Evolutionary conservation across 2,329 filamentous ascomycete genomes (phyloP), one percentile per base, ranked within the genome.

Genomic region (Fusarium temperatum): DNA sequence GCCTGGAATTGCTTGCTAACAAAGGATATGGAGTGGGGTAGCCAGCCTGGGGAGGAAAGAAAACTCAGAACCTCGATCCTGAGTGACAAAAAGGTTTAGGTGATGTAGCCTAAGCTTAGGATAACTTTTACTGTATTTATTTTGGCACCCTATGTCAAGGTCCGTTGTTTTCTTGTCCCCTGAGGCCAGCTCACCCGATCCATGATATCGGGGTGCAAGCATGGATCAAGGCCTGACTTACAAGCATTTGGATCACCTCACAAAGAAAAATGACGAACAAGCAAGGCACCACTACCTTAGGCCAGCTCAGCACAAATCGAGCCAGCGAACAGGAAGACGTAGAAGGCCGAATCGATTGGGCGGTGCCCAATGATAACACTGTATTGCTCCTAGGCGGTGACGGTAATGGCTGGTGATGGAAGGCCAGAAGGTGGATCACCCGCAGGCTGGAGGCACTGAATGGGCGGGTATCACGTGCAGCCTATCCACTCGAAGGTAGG

Each of bases 381-480:
- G 69, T 65, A 73, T 72, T 70, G 38, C 71, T 74, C 68, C 65
- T 78, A 74, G 47, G 77, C 78, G 74, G 78, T 78, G 77, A 79
- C 77, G 70, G 65, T 42, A 39, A 65, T 63, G 57, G 70, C 65
- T 73, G 66, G 32, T 55, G 64, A 65, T 60, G 57, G 72, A 55
- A 75, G 57, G 38, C 65, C 55, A 68, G 65, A 41, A 53, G 70
- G 73, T 75, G 69, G 62, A 75, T 74, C 59, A 44, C 54, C 58
- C 63, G 42, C 51, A 59, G 30, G 28, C 53, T 67, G 41, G 26
- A 68, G 58, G 57, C 66, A 73, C 41, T 66, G 63, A 66, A 66
- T 74, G 71, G 70, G 65, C 58, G 54, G 28, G 76, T 57, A 77
- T 83, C 82, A 83, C 82, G 82, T 83, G 82, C 79, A 72, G 66